Percentiles rank a stretch among this genome's conserved stretches.
Conservation (phyloP, 2,329 filamentous ascomycete genomes). For the Diatrype stigma region DNA sequence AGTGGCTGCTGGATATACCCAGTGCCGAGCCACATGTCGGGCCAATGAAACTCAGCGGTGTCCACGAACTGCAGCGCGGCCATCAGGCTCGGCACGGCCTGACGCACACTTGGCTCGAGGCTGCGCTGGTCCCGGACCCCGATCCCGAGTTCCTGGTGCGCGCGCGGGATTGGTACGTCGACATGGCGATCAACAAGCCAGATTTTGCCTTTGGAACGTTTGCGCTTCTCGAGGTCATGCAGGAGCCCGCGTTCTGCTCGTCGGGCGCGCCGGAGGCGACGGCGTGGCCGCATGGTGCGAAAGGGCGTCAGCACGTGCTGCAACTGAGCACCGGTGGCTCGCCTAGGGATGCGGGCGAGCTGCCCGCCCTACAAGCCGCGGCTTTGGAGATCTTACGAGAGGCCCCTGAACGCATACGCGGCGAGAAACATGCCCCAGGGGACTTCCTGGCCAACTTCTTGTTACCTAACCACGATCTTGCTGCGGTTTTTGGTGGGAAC, state of each 20-base stretch:
- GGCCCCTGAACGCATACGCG: not conserved
- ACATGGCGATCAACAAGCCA: not conserved
- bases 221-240: conserved; percentile 1
- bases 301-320: conserved; percentile 1
- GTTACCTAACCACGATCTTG: not conserved
- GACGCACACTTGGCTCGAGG: conserved; percentile 1
- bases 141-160: not conserved
- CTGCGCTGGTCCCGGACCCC: not conserved
- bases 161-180: conserved; percentile 1
- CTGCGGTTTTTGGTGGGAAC: not conserved
- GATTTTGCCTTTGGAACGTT: conserved; percentile 1
- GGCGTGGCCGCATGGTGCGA: not conserved
- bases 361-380: not conserved
- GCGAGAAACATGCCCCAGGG: not conserved
- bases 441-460: conserved; percentile 1
- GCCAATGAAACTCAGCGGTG: not conserved
- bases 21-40: not conserved
- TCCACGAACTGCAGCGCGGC: conserved; percentile 1
- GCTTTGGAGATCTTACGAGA: not conserved
- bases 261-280: not conserved
- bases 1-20: conserved; percentile 1
- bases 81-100: not conserved
- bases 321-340: conserved; percentile 1
- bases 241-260: conserved; percentile 1
- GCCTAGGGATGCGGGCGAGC: not conserved